Percentiles rank a stretch among this genome's conserved stretches.
Evolutionary conservation across 129 eudicot genomes (phyloP).

Genomic region (Sambucus nigra): DNA sequence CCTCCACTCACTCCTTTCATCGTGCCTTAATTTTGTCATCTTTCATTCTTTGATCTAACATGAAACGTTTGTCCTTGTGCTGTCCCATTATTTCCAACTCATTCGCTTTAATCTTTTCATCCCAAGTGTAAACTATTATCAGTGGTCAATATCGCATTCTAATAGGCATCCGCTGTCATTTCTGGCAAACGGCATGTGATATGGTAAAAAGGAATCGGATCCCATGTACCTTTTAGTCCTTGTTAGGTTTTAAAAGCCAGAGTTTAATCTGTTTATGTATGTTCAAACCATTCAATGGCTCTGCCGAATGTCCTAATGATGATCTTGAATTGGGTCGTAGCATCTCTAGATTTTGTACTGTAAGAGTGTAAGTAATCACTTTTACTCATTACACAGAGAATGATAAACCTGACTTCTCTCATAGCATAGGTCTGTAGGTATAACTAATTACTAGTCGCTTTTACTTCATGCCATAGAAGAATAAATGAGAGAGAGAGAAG

Average conservation of each 20-base stretch:
- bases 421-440: not conserved
- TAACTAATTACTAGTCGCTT: not conserved
- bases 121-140: not conserved
- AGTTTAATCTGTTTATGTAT: not conserved
- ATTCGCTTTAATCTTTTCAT: not conserved
- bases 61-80: not conserved
- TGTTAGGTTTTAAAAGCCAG: not conserved
- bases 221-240: not conserved
- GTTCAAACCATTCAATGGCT: not conserved
- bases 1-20: not conserved
- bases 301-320: not conserved
- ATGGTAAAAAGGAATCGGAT: not conserved
- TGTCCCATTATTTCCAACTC: too few species aligned
- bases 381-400: not conserved
- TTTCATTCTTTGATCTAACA: conserved; percentile 6
- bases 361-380: not conserved
- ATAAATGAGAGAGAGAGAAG: not conserved
- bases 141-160: not conserved
- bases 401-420: not conserved
- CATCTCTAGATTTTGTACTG: not conserved
- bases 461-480: not conserved
- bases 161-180: too few species aligned
- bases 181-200: too few species aligned
- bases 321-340: not conserved
- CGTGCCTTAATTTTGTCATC: conserved; percentile 9